Conservation (phyloP, 2,329 filamentous ascomycete species). For the Ascochyta viciae-villosae region DNA sequence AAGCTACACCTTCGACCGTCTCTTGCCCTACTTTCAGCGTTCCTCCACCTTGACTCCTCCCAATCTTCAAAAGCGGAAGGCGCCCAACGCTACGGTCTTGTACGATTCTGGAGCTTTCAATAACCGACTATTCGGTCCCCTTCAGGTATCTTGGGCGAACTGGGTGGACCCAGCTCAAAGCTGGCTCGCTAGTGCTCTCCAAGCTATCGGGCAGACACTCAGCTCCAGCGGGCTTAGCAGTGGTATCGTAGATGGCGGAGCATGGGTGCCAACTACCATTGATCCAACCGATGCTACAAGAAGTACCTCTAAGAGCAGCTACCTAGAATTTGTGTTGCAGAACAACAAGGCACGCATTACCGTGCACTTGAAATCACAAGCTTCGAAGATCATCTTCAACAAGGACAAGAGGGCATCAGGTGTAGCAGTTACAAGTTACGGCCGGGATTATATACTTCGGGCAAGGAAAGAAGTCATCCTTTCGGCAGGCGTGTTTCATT, state of each 20-base stretch:
- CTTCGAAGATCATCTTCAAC: conserved; percentile 26
- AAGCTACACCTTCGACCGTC: conserved; percentile 35
- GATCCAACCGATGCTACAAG: conserved; percentile 31
- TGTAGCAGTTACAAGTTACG: conserved; percentile 39
- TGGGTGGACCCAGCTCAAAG: conserved; percentile 35
- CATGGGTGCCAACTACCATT: conserved; percentile 40
- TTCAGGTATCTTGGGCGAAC: conserved; percentile 38
- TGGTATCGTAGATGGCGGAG: conserved; percentile 29
- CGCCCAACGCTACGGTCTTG: conserved; percentile 26
- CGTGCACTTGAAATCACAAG: conserved; percentile 23
- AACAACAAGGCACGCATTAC: conserved; percentile 10
- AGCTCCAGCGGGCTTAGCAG: conserved; percentile 30
- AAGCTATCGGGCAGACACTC: conserved; percentile 27
- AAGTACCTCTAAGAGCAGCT: conserved; percentile 30
- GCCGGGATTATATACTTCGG: conserved; percentile 16
- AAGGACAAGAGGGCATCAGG: conserved; percentile 26
- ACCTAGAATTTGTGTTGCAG: conserved; percentile 18
- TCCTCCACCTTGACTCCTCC: conserved; percentile 40
- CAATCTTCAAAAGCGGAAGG: conserved; percentile 25
- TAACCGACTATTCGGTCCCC: conserved; percentile 23
- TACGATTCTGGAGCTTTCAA: conserved; percentile 29
- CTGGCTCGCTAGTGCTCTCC: conserved; percentile 32
- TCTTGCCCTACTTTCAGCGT: conserved; percentile 41
- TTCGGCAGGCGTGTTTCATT: conserved; percentile 51
- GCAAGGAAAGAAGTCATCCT: conserved; percentile 53